Evolutionary conservation across 2,329 filamentous ascomycete species (phyloP), one percentile per base, ranked within the genome.

Genomic region (Penicillium frequentans): DNA sequence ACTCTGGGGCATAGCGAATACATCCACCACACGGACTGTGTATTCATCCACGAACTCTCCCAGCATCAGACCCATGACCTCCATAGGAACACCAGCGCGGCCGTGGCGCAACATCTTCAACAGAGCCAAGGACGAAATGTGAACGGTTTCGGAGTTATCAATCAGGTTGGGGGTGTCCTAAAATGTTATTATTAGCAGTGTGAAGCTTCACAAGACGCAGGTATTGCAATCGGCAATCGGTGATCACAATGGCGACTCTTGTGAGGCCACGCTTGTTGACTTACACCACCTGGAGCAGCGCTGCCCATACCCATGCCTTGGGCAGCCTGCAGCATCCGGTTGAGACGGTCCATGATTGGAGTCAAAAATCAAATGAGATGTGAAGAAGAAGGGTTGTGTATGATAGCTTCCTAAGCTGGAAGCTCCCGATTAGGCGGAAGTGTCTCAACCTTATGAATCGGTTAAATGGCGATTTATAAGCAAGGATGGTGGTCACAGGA

Each of bases 31-130:
- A 66, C 93, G 89, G 61, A 99, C 95, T 58, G 95, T 99, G 79
- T 97, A 99, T 80, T 98, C 95, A 73, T 99, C 95, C 58, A 99
- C 93, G 68, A 99, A 98, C 76, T 98, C 95, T 75, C 95, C 95
- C 70, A 98, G 80, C 95, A 99, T 99, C 74, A 99, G 82, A 61
- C 95, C 95, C 95, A 99, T 99, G 75, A 99, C 95, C 83, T 99
- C 95, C 95, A 99, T 99, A 21, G 95, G 95, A 64, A 99, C 95
- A 81, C 95, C 95, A 42, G 95, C 95, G 66, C 95, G 90, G 64
- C 95, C 95, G 78, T 99, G 95, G 75, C 95, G 89, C 77, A 99
- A 84, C 95, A 99, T 99, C 85, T 99, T 99, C 69, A 99, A 84
- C 52, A 99, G 84, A 52, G 95, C 95, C 60, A 99, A 86, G 49